Conservation (phyloP, 106 monocot species). For the Acanthochlamys bracteata region DNA sequence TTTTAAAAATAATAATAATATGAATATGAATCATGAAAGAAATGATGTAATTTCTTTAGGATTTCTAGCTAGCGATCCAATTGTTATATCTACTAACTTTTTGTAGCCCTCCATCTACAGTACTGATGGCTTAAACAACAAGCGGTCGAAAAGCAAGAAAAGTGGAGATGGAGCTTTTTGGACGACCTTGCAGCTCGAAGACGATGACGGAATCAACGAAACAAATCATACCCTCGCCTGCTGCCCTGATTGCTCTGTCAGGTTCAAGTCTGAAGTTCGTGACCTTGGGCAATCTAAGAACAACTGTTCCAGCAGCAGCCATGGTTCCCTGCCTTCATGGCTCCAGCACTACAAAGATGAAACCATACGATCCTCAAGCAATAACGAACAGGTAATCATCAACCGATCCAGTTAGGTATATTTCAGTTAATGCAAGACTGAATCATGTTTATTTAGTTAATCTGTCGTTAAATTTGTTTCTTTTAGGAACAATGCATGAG, state of each 20-base stretch:
- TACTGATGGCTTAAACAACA: background rate
- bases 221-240: slow-evolving; percentile 5
- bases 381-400: slow-evolving; percentile 21
- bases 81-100: background rate
- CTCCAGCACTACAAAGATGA: slow-evolving; percentile 49
- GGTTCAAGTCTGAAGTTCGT: slow-evolving; percentile 25
- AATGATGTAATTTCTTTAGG: no score
- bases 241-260: slow-evolving; percentile 21
- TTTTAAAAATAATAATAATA: no score
- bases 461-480: no score
- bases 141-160: slow-evolving; percentile 18
- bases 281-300: slow-evolving; percentile 2
- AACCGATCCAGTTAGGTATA: no score
- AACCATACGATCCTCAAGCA: slow-evolving; percentile 11
- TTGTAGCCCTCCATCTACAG: background rate
- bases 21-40: no score
- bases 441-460: background rate
- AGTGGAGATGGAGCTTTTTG: slow-evolving; percentile 18
- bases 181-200: slow-evolving; percentile 10
- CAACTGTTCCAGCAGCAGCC: slow-evolving; percentile 5
- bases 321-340: slow-evolving; percentile 55
- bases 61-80: no score
- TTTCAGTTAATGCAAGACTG: background rate
- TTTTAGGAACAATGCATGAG: slow-evolving; percentile 11
- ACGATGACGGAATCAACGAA: slow-evolving; percentile 11